A percentile compares a stretch with the other conserved stretches of the same genome.
Conservation (phyloP, 176 grass and related monocot species). For the Themeda triandra region DNA sequence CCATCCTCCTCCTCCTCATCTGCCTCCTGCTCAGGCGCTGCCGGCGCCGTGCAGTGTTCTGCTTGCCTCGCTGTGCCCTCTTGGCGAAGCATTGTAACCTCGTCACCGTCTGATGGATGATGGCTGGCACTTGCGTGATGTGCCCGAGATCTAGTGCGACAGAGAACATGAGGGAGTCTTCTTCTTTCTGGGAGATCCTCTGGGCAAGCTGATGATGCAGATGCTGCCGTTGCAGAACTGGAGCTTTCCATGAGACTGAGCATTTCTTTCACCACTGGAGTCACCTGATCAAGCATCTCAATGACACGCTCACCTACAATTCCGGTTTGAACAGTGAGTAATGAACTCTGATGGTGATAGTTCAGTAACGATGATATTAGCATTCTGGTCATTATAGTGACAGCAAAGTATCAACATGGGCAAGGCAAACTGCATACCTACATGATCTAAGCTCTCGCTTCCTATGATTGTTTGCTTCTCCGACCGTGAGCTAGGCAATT, state of each 20-base stretch:
- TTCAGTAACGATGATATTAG: background rate
- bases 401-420: background rate
- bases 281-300: conserved; percentile 37
- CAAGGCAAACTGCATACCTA: conserved; percentile 28
- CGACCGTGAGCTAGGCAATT: background rate
- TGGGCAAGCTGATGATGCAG: background rate
- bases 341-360: background rate
- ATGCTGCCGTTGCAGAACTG: background rate
- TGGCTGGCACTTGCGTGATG: background rate
- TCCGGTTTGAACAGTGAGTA: background rate
- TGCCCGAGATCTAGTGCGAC: conserved; percentile 3
- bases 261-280: conserved; percentile 27
- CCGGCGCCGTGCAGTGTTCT: too few relatives aligned
- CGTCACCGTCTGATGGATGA: background rate
- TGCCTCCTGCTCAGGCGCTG: too few relatives aligned
- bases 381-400: background rate
- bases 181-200: conserved; percentile 24
- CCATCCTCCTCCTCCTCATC: background rate
- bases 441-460: conserved; percentile 25
- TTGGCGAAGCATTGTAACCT: background rate
- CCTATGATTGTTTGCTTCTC: conserved; percentile 27
- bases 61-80: too few relatives aligned
- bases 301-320: conserved; percentile 31
- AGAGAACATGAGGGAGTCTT: conserved; percentile 30
- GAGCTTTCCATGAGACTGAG: conserved; percentile 27